Conservation (phyloP, 306 rosid genomes). For the Prunus armeniaca region DNA sequence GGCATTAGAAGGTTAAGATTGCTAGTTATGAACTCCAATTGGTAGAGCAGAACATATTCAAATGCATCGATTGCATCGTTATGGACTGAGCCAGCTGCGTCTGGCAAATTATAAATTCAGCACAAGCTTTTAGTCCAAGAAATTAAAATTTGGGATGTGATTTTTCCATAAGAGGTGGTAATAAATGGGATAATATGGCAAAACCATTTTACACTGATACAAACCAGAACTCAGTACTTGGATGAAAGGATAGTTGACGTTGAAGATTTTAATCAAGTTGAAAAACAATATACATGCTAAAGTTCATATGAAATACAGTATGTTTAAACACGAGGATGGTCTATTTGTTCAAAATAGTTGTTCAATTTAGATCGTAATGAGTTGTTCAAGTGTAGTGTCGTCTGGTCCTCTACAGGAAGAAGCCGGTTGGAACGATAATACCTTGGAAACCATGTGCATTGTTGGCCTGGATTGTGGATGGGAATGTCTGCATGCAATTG, state of each 20-base stretch:
- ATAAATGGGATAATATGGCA: background rate
- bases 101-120: too few relatives aligned
- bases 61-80: too few relatives aligned
- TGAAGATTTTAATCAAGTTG: too few relatives aligned
- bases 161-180: too few relatives aligned
- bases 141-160: too few relatives aligned
- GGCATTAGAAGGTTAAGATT: too few relatives aligned
- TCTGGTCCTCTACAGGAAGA: background rate
- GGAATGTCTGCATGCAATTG: background rate
- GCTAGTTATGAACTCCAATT: too few relatives aligned
- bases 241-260: too few relatives aligned
- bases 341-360: too few relatives aligned
- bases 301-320: background rate
- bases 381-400: background rate
- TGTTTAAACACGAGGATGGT: background rate
- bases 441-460: conserved; percentile 15
- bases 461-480: conserved; percentile 22
- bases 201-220: background rate
- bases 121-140: background rate
- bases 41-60: too few relatives aligned
- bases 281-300: background rate
- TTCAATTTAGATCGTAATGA: background rate
- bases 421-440: background rate
- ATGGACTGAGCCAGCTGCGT: too few relatives aligned
- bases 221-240: too few relatives aligned